phyloP scores from a whole-genome alignment of 495 filamentous ascomycete genomes.

The Neurospora sp. region DNA sequence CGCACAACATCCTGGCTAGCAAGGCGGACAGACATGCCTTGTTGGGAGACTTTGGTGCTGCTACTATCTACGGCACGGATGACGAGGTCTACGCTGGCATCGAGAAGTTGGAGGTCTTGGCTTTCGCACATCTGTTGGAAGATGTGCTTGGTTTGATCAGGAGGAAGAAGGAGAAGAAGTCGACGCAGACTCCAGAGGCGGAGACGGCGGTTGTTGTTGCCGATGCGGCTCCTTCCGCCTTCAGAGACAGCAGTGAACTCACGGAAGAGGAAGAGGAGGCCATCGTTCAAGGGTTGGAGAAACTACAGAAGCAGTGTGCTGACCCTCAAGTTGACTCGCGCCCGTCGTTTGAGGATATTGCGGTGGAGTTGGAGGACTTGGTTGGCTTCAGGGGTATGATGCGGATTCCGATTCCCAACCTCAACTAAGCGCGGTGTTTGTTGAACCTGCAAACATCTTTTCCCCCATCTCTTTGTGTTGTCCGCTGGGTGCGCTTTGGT shows the following conservation, averaged over 20 bases:
- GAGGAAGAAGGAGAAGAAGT: slow-evolving; percentile 2
- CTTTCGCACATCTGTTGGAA: slow-evolving; percentile 35
- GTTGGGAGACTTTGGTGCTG: slow-evolving; percentile 35
- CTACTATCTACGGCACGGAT: slow-evolving; percentile 28
- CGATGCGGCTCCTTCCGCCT: background rate
- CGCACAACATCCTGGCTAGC: slow-evolving; percentile 35
- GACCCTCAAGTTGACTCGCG: slow-evolving; percentile 3
- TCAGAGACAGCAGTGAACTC: background rate
- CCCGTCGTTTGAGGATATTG: slow-evolving; percentile 18
- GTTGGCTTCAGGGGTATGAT: slow-evolving; percentile 25
- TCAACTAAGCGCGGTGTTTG: background rate
- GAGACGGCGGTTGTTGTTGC: background rate
- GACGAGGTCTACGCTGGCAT: slow-evolving; percentile 7
- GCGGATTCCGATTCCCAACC: slow-evolving; percentile 14
- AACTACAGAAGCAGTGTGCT: slow-evolving; percentile 10
- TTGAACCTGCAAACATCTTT: background rate
- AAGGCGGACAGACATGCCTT: slow-evolving; percentile 27
- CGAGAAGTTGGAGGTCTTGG: slow-evolving; percentile 35
- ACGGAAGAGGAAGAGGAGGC: background rate
- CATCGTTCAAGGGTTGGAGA: slow-evolving; percentile 8
- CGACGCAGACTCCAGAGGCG: background rate
- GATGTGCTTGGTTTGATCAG: slow-evolving; percentile 21
- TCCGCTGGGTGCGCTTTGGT: background rate
- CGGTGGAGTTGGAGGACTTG: slow-evolving; percentile 19
- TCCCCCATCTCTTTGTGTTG: background rate